Base-by-base conservation (phyloP, 2,329 filamentous ascomycete genomes). In the Penicillium rolfsii region DNA sequence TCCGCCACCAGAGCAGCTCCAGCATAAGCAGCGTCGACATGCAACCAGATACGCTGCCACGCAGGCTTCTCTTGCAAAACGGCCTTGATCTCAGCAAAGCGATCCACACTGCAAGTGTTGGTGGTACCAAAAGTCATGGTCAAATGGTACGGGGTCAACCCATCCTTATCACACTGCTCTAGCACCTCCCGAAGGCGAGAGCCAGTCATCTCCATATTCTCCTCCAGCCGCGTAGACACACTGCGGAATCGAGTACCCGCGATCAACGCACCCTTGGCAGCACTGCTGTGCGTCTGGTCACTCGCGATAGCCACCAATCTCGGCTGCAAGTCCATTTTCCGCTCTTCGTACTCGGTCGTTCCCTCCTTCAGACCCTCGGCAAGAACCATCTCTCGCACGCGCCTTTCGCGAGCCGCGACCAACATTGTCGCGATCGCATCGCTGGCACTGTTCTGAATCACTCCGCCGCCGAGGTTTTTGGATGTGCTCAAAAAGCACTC, bases 11-110 rank as follows among this genome's bases (percentile, higher is more conserved):
- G 85, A 0, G 93, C 91, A 0, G 91, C 88, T 2, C 94, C 94
- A 0, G 94, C 94, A 76, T 96, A 97, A 0, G 94, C 94, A 11
- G 91, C 94, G 77, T 98, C 94, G 57, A 97, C 86, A 77, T 98
- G 94, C 22, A 97, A 89, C 93, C 94, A 97, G 56, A 97, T 80
- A 61, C 84, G 77, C 9, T 84, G 84, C 72, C 83, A 85, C 3
- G 69, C 62, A 22, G 76, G 71, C 61, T 75, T 77, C 66, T 81
- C 75, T 11, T 69, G 68, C 38, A 84, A 71, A 1, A 88, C 80
- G 5, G 80, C 79, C 16, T 84, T 86, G 70, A 96, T 89, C 64
- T 87, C 87, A 1, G 79, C 82, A 69, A 97, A 90, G 71, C 93
- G 89, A 77, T 98, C 94, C 26, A 94, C 84, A 5, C 92, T 91